Conservation (phyloP, 106 monocot species). For the Platanthera zijinensis region DNA sequence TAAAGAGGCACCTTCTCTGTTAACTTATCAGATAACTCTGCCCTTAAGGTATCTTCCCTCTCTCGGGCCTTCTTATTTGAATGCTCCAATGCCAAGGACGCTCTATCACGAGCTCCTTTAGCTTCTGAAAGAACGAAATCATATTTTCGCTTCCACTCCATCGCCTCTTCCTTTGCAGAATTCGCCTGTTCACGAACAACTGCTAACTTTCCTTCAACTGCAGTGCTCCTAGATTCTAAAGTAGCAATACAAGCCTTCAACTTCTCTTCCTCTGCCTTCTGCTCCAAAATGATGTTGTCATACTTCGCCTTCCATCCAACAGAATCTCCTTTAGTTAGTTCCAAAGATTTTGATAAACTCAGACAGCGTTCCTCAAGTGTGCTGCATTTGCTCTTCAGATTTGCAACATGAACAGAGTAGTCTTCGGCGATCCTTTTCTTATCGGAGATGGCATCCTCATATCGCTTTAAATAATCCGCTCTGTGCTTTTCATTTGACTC, state of each 20-base stretch:
- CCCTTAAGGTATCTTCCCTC: slow-evolving; percentile 72
- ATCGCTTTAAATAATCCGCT: slow-evolving; percentile 74
- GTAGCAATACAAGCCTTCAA: slow-evolving; percentile 53
- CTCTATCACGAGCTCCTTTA: slow-evolving; percentile 68
- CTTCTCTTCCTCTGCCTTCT: slow-evolving; percentile 68
- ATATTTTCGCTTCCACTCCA: slow-evolving; percentile 91
- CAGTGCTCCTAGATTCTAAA: slow-evolving; percentile 62
- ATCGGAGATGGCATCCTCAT: slow-evolving; percentile 73
- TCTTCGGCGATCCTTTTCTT: slow-evolving; percentile 79
- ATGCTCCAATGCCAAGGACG: slow-evolving; percentile 66
- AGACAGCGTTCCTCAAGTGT: slow-evolving; percentile 71
- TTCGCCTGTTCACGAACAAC: slow-evolving; percentile 83
- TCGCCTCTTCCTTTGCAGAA: slow-evolving; percentile 76
- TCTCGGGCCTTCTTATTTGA: slow-evolving; percentile 69
- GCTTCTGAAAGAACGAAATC: slow-evolving; percentile 63
- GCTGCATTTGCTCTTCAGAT: slow-evolving; percentile 78
- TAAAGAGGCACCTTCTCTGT: neutral
- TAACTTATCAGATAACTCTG: slow-evolving; percentile 31
- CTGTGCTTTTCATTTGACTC: slow-evolving; percentile 83
- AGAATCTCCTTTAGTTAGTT: slow-evolving; percentile 38
- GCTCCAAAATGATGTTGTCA: slow-evolving; percentile 32
- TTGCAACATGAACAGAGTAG: slow-evolving; percentile 50
- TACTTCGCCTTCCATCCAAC: slow-evolving; percentile 72
- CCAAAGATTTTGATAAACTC: slow-evolving; percentile 49
- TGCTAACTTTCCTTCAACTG: slow-evolving; percentile 63